Evolutionary conservation across 2,329 filamentous ascomycete genomes (phyloP).

Genomic region (Lasiodiplodia sp.): DNA sequence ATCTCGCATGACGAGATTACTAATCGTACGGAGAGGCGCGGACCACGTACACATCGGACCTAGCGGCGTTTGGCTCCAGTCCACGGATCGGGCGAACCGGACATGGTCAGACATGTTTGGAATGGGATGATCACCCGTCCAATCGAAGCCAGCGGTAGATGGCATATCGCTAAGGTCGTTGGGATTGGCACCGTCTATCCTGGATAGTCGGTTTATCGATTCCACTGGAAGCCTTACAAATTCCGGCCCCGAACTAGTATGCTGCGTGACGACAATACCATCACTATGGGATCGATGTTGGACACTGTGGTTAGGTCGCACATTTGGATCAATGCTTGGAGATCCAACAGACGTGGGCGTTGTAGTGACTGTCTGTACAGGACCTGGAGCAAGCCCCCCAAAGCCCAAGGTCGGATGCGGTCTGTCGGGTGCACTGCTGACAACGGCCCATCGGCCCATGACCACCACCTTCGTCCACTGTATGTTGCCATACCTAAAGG

Average conservation of each 20-base stretch:
- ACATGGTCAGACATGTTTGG: constrained; percentile 39
- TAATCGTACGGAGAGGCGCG: constrained; percentile 53
- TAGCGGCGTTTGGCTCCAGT: constrained; percentile 58
- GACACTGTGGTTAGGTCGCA: neutral
- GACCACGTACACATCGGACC: constrained; percentile 59
- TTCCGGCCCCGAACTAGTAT: neutral
- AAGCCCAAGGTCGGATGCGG: neutral
- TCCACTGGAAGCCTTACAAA: neutral
- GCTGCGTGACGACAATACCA: neutral
- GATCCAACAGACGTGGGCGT: neutral
- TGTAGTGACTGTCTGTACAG: neutral
- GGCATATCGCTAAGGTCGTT: neutral
- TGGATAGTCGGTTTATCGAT: neutral
- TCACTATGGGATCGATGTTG: neutral
- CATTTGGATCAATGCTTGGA: neutral
- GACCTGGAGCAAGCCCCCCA: neutral
- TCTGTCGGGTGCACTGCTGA: constrained; percentile 38
- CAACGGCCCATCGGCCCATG: constrained; percentile 36
- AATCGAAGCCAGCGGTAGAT: constrained; percentile 46
- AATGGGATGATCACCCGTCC: constrained; percentile 30
- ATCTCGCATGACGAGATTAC: constrained; percentile 43
- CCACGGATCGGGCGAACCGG: constrained; percentile 50
- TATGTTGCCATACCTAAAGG: constrained; percentile 36
- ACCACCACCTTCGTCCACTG: constrained; percentile 40
- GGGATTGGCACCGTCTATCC: neutral